Evolutionary conservation across 371 early-diverging fungal genomes (phyloP).

Genomic region (Gilbertella persicaria): DNA sequence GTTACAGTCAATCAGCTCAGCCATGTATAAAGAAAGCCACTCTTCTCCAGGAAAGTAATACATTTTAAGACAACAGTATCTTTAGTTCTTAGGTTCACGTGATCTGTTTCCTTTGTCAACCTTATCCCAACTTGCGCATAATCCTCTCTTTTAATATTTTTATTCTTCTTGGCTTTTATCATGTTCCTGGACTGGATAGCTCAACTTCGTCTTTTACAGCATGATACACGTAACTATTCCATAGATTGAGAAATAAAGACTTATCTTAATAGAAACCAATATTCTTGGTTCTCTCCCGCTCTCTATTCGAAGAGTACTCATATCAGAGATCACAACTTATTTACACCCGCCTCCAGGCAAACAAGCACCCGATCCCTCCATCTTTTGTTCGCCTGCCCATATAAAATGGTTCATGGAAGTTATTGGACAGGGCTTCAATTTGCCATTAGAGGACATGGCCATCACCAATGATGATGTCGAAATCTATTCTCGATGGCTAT

Average conservation of each 20-base stretch:
- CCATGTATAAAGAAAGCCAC: too few species aligned
- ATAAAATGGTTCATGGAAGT: slow-evolving; percentile 86
- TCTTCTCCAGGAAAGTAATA: too few species aligned
- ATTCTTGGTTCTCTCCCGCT: slow-evolving; percentile 68
- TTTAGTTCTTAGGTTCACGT: too few species aligned
- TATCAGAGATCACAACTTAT: slow-evolving; percentile 63
- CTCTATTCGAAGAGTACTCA: slow-evolving; percentile 64
- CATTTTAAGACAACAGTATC: too few species aligned
- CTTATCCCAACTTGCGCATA: too few species aligned
- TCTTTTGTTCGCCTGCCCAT: slow-evolving; percentile 69
- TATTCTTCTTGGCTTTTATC: background rate
- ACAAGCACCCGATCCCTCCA: slow-evolving; percentile 48
- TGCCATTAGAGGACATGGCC: slow-evolving; percentile 76
- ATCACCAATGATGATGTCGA: slow-evolving; percentile 68
- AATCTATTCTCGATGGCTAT: slow-evolving; percentile 77
- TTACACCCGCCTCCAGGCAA: slow-evolving; percentile 43
- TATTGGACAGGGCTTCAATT: slow-evolving; percentile 77
- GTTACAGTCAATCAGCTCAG: too few species aligned
- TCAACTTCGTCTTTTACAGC: slow-evolving; percentile 62
- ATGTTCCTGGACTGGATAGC: slow-evolving; percentile 75
- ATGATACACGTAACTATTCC: slow-evolving; percentile 56
- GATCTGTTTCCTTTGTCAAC: too few species aligned
- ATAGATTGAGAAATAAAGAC: background rate
- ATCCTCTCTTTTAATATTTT: too few species aligned
- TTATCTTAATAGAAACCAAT: slow-evolving; percentile 52